Conservation (phyloP, 2,329 filamentous ascomycete species). For the Calonectria pseudoreteaudii region DNA sequence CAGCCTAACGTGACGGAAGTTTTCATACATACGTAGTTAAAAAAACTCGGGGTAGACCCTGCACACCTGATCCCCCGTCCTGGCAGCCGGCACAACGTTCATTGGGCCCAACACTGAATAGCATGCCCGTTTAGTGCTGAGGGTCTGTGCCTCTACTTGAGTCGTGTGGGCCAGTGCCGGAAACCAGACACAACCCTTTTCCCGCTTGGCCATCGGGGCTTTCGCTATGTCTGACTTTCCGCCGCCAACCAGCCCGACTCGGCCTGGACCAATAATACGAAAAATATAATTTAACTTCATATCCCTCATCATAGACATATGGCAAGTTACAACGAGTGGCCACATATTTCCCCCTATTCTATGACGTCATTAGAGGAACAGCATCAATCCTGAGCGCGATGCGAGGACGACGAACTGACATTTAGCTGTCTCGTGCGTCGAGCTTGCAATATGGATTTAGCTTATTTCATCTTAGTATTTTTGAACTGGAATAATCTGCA, state of each 20-base stretch:
- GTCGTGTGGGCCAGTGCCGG: conserved; percentile 3
- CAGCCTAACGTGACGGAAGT: conserved; percentile 7
- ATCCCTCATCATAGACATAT: neutral
- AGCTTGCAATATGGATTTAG: neutral
- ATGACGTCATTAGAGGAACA: neutral
- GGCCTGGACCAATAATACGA: neutral
- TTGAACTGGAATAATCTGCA: no score
- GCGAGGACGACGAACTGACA: neutral
- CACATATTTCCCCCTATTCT: no score
- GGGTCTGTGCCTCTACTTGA: conserved; percentile 2
- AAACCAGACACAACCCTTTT: conserved; percentile 11
- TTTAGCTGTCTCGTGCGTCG: neutral
- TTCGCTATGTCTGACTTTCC: neutral
- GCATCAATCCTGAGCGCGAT: neutral
- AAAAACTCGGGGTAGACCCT: conserved; percentile 19
- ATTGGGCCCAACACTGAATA: conserved; percentile 30
- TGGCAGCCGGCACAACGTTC: conserved; percentile 19
- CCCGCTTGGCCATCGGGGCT: neutral
- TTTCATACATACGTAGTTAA: neutral
- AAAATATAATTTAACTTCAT: neutral
- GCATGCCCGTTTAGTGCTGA: conserved; percentile 32
- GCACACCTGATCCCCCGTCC: conserved; percentile 23
- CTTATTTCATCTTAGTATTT: neutral
- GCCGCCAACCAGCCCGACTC: neutral
- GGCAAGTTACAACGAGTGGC: neutral